phyloP scores from a whole-genome alignment of 2,329 filamentous ascomycete genomes.

The Helicocarpus griseus region DNA sequence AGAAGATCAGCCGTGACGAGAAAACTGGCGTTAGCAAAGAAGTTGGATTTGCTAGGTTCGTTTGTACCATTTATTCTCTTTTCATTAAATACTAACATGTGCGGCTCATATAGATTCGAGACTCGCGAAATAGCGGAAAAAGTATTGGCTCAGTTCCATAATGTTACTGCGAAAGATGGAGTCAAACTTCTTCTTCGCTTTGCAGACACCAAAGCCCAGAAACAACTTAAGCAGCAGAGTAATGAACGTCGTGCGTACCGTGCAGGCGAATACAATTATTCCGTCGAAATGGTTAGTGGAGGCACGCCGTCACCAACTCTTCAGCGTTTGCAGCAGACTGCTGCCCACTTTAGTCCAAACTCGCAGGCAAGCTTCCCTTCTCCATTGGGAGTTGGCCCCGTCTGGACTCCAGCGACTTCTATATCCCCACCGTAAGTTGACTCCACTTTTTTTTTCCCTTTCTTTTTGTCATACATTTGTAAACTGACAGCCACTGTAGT shows the following conservation, averaged over 20 bases:
- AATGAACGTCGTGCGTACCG: conserved; percentile 92
- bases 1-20: conserved; percentile 86
- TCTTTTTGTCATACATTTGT: too few relatives aligned
- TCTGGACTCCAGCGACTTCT: conserved; percentile 40
- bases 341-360: conserved; percentile 32
- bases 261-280: conserved; percentile 80
- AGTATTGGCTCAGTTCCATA: conserved; percentile 79
- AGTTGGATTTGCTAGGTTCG: conserved; percentile 90
- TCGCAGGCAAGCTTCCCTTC: conserved; percentile 36
- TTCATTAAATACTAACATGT: conserved; percentile 13
- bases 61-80: conserved; percentile 7
- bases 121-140: conserved; percentile 80
- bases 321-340: conserved; percentile 31
- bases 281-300: conserved; percentile 37
- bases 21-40: conserved; percentile 83
- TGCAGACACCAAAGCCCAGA: conserved; percentile 92
- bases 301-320: conserved; percentile 35
- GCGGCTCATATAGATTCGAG: conserved; percentile 59
- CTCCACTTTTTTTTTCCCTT: not conserved
- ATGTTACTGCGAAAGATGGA: conserved; percentile 65
- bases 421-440: conserved; percentile 38
- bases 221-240: conserved; percentile 91
- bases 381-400: conserved; percentile 30
- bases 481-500: conserved; percentile 25
- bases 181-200: conserved; percentile 89